Evolutionary conservation across 2,329 filamentous ascomycete genomes (phyloP).

Genomic region (Cercospora canescens): DNA sequence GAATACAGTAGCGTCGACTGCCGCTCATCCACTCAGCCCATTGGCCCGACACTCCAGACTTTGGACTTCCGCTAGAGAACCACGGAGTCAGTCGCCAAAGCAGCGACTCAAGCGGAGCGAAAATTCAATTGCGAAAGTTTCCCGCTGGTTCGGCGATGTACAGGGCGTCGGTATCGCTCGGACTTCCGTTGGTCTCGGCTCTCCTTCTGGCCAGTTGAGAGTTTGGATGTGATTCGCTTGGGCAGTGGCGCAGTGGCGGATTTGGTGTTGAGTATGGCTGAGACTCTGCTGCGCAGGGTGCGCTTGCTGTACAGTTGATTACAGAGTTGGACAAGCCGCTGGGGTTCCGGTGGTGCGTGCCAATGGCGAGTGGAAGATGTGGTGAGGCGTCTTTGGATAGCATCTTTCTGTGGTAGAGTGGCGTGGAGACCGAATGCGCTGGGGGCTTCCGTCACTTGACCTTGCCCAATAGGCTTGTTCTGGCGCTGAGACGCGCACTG

Average conservation of each 20-base stretch:
- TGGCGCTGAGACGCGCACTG: not conserved
- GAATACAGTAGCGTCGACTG: constrained; percentile 3
- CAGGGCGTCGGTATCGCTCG: not conserved
- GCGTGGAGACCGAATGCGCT: not conserved
- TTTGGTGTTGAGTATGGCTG: not conserved
- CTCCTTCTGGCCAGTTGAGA: not conserved
- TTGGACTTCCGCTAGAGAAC: constrained; percentile 8
- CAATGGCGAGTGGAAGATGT: not conserved
- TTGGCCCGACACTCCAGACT: constrained; percentile 10
- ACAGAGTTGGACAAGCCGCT: constrained; percentile 3
- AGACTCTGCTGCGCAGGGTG: not conserved
- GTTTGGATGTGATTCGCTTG: not conserved
- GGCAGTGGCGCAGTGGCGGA: not conserved
- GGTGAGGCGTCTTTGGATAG: not conserved
- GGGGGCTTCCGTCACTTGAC: not conserved
- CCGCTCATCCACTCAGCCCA: not conserved
- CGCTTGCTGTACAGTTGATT: not conserved
- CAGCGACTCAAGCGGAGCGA: not conserved
- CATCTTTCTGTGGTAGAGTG: not conserved
- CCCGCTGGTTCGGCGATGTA: not conserved
- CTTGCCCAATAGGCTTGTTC: not conserved
- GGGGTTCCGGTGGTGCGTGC: not conserved
- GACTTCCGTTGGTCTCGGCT: not conserved
- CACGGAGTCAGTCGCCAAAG: not conserved
- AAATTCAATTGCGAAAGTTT: not conserved